phyloP scores from a whole-genome alignment of 768 basidiomycete species.

The Suillus americanus region DNA sequence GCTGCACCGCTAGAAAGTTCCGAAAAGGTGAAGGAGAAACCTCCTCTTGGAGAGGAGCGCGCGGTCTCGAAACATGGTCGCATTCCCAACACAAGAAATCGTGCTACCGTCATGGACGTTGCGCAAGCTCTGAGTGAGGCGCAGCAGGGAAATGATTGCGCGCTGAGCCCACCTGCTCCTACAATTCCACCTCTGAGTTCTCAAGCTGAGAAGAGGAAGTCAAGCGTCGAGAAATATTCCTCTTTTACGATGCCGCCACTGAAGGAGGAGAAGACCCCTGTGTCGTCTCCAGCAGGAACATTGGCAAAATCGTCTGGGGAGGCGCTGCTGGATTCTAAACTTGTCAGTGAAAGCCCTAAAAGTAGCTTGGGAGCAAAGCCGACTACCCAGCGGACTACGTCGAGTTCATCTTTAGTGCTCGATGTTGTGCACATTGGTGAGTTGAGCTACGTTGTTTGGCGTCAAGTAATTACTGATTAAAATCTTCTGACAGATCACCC shows the following conservation, averaged over 20 bases:
- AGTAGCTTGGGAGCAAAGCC: constrained; percentile 12
- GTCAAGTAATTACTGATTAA: background rate
- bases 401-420: constrained; percentile 7
- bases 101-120: constrained; percentile 78
- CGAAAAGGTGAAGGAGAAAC: constrained; percentile 19
- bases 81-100: constrained; percentile 66
- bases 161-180: constrained; percentile 14
- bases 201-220: constrained; percentile 57
- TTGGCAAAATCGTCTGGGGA: constrained; percentile 36
- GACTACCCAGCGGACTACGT: background rate
- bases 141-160: constrained; percentile 12
- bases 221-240: constrained; percentile 68
- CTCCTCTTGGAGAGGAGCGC: constrained; percentile 13
- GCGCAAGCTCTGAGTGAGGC: constrained; percentile 57
- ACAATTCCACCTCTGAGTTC: constrained; percentile 16
- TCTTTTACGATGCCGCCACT: constrained; percentile 62
- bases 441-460: constrained; percentile 8
- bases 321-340: constrained; percentile 5
- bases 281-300: constrained; percentile 52
- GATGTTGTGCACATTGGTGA: constrained; percentile 35
- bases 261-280: constrained; percentile 66
- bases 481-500: constrained; percentile 33
- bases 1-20: background rate
- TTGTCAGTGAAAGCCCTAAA: constrained; percentile 14
- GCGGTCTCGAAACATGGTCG: constrained; percentile 43